Percentiles rank a stretch among this genome's conserved stretches.
phyloP scores from a whole-genome alignment of 352 stramenopile genomes.

The Phytophthora quininea region DNA sequence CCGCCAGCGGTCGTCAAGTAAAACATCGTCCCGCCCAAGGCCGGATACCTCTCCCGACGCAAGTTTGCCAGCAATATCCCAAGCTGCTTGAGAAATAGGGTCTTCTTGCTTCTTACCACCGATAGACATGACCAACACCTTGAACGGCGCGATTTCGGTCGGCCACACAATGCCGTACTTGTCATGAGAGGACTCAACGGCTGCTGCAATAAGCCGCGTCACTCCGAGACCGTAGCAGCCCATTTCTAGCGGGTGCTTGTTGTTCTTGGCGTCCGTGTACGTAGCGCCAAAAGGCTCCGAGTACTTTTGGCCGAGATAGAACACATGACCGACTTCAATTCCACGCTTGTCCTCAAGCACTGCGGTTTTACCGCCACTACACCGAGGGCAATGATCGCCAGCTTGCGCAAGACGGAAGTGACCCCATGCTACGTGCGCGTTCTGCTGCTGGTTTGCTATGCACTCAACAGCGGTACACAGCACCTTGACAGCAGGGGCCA shows the following conservation, averaged over 20 bases:
- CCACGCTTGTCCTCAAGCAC: slow-evolving; percentile 74
- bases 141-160: slow-evolving; percentile 77
- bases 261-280: slow-evolving; percentile 53
- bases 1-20: slow-evolving; percentile 87
- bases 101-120: slow-evolving; percentile 64
- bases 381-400: slow-evolving; percentile 70
- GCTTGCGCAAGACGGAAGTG: slow-evolving; percentile 73
- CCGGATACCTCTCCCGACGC: slow-evolving; percentile 37
- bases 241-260: slow-evolving; percentile 82
- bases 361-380: slow-evolving; percentile 32
- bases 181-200: slow-evolving; percentile 85
- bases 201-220: slow-evolving; percentile 75
- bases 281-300: slow-evolving; percentile 79
- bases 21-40: slow-evolving; percentile 57
- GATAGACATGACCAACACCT: slow-evolving; percentile 81
- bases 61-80: slow-evolving; percentile 59
- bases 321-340: slow-evolving; percentile 91
- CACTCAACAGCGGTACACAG: slow-evolving; percentile 23
- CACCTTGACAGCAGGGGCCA: slow-evolving; percentile 22
- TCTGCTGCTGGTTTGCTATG: slow-evolving; percentile 21
- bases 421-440: slow-evolving; percentile 32
- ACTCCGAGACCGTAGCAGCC: slow-evolving; percentile 90
- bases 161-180: slow-evolving; percentile 84
- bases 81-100: slow-evolving; percentile 46
- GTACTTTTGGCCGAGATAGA: slow-evolving; percentile 91